Evolutionary conservation across 2,329 filamentous ascomycete genomes (phyloP).

Genomic region (Nothophaeocryptopus gaeumannii): DNA sequence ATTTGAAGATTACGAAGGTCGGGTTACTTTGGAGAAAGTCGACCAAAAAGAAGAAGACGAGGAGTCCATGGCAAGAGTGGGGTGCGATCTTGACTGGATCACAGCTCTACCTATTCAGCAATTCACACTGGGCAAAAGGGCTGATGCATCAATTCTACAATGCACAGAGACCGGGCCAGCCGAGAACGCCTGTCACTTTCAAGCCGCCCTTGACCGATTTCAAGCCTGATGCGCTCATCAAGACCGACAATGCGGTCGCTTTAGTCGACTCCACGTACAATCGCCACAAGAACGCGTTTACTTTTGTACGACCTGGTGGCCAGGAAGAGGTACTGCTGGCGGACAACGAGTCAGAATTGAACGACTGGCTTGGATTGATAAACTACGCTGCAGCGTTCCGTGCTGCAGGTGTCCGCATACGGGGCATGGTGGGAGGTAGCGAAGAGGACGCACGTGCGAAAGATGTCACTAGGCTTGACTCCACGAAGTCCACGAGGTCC

Average conservation of each 20-base stretch:
- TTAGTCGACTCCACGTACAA: constrained; percentile 82
- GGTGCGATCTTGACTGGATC: constrained; percentile 94
- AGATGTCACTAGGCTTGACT: constrained; percentile 68
- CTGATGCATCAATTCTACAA: constrained; percentile 77
- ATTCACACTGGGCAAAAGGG: constrained; percentile 86
- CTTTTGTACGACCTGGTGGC: constrained; percentile 81
- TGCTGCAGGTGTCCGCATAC: constrained; percentile 85
- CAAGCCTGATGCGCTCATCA: constrained; percentile 90
- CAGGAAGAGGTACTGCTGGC: constrained; percentile 88
- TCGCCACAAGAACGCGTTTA: constrained; percentile 92
- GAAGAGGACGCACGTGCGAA: constrained; percentile 67
- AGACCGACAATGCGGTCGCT: constrained; percentile 88
- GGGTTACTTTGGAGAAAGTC: constrained; percentile 94
- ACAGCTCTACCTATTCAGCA: constrained; percentile 94
- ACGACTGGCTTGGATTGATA: constrained; percentile 93
- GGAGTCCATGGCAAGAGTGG: constrained; percentile 99
- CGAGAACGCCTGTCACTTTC: constrained; percentile 77
- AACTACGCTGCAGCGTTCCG: constrained; percentile 96
- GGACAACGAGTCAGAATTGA: constrained; percentile 85
- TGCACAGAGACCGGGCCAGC: constrained; percentile 73
- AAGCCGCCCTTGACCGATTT: constrained; percentile 86
- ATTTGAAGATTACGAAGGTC: constrained; percentile 96
- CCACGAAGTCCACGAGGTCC: constrained; percentile 47
- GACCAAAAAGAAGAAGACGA: constrained; percentile 86
- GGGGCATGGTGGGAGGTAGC: constrained; percentile 77